A percentile compares a stretch with the other conserved stretches of the same genome.
phyloP scores from a whole-genome alignment of 1,284 basidiomycete genomes.

The Calocybe gambosa region DNA sequence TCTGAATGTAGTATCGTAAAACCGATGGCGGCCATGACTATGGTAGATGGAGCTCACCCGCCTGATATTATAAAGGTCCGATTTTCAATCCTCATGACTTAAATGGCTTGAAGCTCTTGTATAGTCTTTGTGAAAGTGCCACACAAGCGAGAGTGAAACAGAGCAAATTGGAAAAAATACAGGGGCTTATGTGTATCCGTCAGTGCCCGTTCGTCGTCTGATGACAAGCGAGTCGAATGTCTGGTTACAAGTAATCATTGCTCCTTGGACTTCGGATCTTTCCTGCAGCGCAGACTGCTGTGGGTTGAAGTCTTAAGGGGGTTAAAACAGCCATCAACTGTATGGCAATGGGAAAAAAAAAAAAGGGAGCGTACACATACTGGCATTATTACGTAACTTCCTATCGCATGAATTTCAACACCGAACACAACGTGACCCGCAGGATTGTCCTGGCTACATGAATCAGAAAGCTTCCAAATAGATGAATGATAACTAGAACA shows the following conservation, averaged over 20 bases:
- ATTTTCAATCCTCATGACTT: conserved; percentile 46
- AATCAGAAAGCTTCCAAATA: too few species aligned
- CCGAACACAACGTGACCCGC: too few species aligned
- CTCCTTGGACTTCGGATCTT: neutral
- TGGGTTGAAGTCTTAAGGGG: neutral
- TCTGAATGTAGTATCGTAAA: conserved; percentile 21
- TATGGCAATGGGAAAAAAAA: neutral
- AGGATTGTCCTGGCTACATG: too few species aligned
- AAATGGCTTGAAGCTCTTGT: neutral
- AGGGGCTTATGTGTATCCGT: too few species aligned
- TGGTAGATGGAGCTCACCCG: conserved; percentile 30
- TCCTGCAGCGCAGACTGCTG: neutral
- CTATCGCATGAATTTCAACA: too few species aligned
- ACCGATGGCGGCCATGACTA: neutral
- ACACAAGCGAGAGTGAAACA: too few species aligned
- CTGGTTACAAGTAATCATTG: neutral
- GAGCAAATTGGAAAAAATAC: too few species aligned
- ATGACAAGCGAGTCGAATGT: neutral
- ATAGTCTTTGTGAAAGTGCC: neutral
- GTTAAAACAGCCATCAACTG: neutral
- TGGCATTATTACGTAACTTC: too few species aligned
- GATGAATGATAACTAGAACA: too few species aligned
- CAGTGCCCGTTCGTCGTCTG: too few species aligned
- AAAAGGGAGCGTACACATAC: too few species aligned
- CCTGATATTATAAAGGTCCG: conserved; percentile 50